Evolutionary conservation across 164 flowering plant species (phyloP), one percentile per base, ranked within the genome.

Genomic region (Sextonia rubra): DNA sequence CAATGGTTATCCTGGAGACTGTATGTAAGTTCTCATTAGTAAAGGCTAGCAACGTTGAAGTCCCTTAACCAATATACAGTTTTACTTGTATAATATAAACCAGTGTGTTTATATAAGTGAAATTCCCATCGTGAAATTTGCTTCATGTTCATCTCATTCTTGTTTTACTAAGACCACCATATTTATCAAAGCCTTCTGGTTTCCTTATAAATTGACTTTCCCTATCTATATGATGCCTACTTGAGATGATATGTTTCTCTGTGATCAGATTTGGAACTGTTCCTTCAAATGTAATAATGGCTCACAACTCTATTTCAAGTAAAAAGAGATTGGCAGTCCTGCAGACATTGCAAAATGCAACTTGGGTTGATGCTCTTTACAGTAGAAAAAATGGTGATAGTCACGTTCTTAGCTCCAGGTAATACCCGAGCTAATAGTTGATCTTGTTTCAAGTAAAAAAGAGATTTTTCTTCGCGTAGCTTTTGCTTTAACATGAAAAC

Each of bases 271-370:
- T 80, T 60, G 82, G 85, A 68, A 62, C 64, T 25, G 77, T 82
- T 71, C 85, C 82, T 29, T 81, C 85, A 68, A 77, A 80, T 65
- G 82, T 74, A 32, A 76, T 82, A 58, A 82, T 80, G 82, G 76
- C 76, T 4, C 78, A 70, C 24, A 82, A 81, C 65, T 79, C 80
- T 26, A 58, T 81, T 25, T 71, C 78, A 5, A 74, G 73, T 15
- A 12, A 71, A 52, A 78, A 79, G 74, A 76, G 56, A 64, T 60
- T 65, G 18, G 63, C 26, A 47, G 71, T 79, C 30, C 70, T 76
- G 78, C 66, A 77, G 47, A 71, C 73, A 63, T 48, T 81, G 78
- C 75, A 73, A 2, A 75, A 73, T 78, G 77, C 48, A 66, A 77
- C 76, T 61, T 64, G 80, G 80, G 47, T 26, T 60, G 64, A 24